Evolutionary conservation across 441 rosid species (phyloP).

Genomic region (Pelargonium fulgidum): DNA sequence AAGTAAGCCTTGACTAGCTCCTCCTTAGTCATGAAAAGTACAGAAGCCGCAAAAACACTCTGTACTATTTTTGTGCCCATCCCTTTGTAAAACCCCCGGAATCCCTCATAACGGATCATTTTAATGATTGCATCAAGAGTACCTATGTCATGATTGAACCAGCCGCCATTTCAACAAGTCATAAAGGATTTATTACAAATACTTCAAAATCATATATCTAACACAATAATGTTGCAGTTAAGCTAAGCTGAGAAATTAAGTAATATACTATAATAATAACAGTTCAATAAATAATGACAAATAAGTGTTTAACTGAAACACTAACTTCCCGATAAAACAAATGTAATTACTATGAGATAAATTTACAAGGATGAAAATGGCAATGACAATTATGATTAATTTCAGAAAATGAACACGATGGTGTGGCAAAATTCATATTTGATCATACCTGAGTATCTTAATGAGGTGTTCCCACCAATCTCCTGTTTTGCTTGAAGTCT

Average conservation of each 20-base stretch:
- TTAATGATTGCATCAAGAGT: slow-evolving; percentile 58
- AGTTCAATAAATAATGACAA: too few species aligned
- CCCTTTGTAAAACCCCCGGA: slow-evolving; percentile 55
- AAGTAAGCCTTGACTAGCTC: slow-evolving; percentile 54
- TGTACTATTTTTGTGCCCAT: slow-evolving; percentile 75
- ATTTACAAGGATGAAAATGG: too few species aligned
- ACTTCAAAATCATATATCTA: too few species aligned
- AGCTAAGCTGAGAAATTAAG: too few species aligned
- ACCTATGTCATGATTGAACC: slow-evolving; percentile 29
- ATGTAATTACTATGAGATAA: neutral
- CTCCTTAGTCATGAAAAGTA: slow-evolving; percentile 69
- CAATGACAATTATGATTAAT: neutral
- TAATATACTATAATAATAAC: too few species aligned
- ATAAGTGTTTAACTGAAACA: too few species aligned
- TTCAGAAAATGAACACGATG: slow-evolving; percentile 4
- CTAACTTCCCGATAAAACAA: neutral
- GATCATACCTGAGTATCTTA: slow-evolving; percentile 57
- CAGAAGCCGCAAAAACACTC: slow-evolving; percentile 72
- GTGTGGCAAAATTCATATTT: slow-evolving; percentile 12
- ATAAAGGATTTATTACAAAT: neutral
- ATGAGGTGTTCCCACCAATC: slow-evolving; percentile 49
- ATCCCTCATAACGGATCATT: slow-evolving; percentile 56
- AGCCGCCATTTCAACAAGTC: slow-evolving; percentile 9
- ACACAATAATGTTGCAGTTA: too few species aligned
- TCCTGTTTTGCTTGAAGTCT: slow-evolving; percentile 77